These are phyloP conservation scores for Hortiboletus campestris DNA, from an alignment of 768 basidiomycete genomes.

Conservation along the genomic window DNA sequence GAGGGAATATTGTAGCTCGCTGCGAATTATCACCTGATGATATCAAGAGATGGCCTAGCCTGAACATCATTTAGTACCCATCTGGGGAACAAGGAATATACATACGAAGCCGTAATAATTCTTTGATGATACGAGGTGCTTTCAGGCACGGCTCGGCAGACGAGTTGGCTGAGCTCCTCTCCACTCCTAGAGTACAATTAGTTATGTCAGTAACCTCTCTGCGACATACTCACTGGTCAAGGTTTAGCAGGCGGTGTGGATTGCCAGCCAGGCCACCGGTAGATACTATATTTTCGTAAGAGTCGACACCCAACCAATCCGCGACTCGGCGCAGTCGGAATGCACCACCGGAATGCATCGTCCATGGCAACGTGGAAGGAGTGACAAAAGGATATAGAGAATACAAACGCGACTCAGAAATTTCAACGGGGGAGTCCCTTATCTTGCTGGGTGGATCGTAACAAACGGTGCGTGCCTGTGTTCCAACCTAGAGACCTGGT, in stretches of 20 bases:
- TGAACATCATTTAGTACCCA: conserved; percentile 25
- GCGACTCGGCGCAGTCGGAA: conserved; percentile 64
- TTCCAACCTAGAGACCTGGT: conserved; percentile 14
- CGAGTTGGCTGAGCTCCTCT: conserved; percentile 15
- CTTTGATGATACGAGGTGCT: conserved; percentile 6
- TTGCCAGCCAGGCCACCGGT: conserved; percentile 40
- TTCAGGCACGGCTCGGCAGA: conserved; percentile 3
- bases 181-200: conserved; percentile 18
- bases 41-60: conserved; percentile 63
- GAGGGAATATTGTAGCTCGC: conserved; percentile 43
- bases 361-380: conserved; percentile 49
- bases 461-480: conserved; percentile 20
- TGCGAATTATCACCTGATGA: conserved; percentile 34
- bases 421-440: conserved; percentile 25
- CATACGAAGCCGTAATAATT: conserved; percentile 42
- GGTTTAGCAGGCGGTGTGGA: conserved; percentile 33
- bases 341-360: conserved; percentile 38
- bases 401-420: conserved; percentile 42
- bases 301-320: conserved; percentile 50
- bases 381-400: conserved; percentile 68
- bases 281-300: conserved; percentile 34
- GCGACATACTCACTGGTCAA: conserved; percentile 35
- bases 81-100: not conserved
- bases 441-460: conserved; percentile 32
- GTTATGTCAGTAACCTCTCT: not conserved